These are phyloP conservation scores for Pisolithus albus DNA, from an alignment of 768 basidiomycete species.

Conservation along the genomic window DNA sequence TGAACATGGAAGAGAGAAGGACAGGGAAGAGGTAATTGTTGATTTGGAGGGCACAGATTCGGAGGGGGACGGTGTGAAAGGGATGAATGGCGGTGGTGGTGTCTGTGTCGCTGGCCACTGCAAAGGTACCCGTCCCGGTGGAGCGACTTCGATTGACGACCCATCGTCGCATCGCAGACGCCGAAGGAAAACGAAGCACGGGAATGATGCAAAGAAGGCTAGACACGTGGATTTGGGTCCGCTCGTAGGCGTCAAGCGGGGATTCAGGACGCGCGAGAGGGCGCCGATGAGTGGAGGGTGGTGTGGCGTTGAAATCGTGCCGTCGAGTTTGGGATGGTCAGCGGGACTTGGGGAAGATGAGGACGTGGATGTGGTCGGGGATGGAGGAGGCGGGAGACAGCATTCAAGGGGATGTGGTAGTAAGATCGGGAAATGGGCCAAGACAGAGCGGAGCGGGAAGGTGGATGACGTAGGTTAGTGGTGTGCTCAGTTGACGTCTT, in stretches of 20 bases:
- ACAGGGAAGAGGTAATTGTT: neutral
- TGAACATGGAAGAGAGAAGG: neutral
- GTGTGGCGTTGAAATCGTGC: constrained; percentile 54
- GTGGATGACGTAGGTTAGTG: no score
- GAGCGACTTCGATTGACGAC: no score
- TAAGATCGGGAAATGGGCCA: no score
- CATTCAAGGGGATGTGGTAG: neutral
- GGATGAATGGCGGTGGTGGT: neutral
- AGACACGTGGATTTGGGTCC: constrained; percentile 49
- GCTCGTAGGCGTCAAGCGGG: constrained; percentile 50
- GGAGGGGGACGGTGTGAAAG: neutral
- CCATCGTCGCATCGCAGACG: no score
- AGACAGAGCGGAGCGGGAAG: no score
- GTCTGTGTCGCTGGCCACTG: no score
- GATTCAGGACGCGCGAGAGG: constrained; percentile 56
- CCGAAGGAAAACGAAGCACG: neutral
- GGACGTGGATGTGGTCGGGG: constrained; percentile 14
- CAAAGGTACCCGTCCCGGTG: no score
- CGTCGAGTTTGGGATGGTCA: constrained; percentile 15
- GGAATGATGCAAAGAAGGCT: neutral
- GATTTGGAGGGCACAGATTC: neutral
- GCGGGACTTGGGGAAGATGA: constrained; percentile 1
- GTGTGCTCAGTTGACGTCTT: no score
- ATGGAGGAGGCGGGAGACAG: constrained; percentile 11
- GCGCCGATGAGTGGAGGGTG: constrained; percentile 54